Evolutionary conservation across 2,329 filamentous ascomycete species (phyloP).

Genomic region (Cryoendolithus antarcticus): DNA sequence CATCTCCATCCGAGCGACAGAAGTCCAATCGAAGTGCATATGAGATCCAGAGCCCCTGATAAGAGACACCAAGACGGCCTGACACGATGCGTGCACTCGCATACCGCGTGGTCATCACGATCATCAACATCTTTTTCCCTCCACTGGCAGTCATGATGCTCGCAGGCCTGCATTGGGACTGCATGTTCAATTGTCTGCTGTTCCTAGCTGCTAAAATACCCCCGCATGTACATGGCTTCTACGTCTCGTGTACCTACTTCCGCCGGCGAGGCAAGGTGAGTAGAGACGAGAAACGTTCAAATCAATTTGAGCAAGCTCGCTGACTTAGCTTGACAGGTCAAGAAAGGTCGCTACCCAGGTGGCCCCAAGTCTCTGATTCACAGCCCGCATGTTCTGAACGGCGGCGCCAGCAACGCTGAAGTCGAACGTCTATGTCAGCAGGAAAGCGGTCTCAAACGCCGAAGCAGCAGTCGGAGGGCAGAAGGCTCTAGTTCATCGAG

Average conservation of each 20-base stretch:
- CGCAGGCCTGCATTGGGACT: conserved; percentile 24
- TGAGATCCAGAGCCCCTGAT: too few relatives aligned
- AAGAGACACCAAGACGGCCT: too few relatives aligned
- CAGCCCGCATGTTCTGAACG: conserved; percentile 25
- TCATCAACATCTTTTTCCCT: conserved; percentile 30
- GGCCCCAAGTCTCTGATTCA: conserved; percentile 23
- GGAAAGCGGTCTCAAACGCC: conserved; percentile 6
- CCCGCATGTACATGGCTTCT: conserved; percentile 30
- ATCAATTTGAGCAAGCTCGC: background rate
- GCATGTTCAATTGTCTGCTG: conserved; percentile 26
- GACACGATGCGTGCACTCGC: conserved; percentile 10
- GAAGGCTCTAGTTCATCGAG: conserved; percentile 1
- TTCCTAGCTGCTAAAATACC: conserved; percentile 30
- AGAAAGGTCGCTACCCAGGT: conserved; percentile 27
- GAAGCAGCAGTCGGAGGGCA: conserved; percentile 3
- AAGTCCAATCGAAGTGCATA: too few relatives aligned
- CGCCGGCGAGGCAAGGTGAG: conserved; percentile 23
- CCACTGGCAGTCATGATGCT: conserved; percentile 27
- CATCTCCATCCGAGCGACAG: too few relatives aligned
- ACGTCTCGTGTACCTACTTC: conserved; percentile 29
- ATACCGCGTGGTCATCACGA: conserved; percentile 24
- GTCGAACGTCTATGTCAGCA: conserved; percentile 19
- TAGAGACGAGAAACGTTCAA: background rate
- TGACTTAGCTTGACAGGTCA: conserved; percentile 15
- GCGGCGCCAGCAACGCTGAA: conserved; percentile 22